Percentiles rank a stretch among this genome's conserved stretches.
These are phyloP conservation scores for Crithidia fasciculata DNA, from an alignment of 208 protist genomes.

Conservation along the genomic window DNA sequence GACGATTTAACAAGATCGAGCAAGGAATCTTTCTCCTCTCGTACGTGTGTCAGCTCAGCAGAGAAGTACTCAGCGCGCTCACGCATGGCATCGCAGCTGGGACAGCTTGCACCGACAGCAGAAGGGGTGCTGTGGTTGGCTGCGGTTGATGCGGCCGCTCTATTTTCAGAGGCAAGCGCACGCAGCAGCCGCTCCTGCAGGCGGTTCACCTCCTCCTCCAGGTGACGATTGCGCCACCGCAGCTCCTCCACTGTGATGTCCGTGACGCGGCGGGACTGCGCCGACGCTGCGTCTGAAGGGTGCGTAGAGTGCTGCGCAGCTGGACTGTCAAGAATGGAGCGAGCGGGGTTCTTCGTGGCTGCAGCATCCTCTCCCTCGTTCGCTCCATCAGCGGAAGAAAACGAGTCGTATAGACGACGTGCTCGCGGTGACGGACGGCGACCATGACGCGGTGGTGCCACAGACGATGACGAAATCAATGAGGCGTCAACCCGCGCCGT, in stretches of 20 bases:
- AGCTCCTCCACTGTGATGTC: slow-evolving; percentile 56
- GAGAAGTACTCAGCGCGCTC: slow-evolving; percentile 35
- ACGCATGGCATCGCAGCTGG: slow-evolving; percentile 14
- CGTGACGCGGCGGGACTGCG: slow-evolving; percentile 8
- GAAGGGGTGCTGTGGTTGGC: neutral
- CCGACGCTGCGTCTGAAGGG: neutral
- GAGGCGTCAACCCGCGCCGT: neutral
- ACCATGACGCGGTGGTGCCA: neutral
- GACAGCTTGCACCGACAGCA: slow-evolving; percentile 2
- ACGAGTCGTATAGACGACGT: slow-evolving; percentile 12
- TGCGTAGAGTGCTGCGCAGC: too few species aligned
- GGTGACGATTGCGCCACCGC: slow-evolving; percentile 48
- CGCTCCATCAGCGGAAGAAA: neutral
- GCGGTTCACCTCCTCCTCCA: slow-evolving; percentile 43
- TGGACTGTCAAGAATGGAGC: too few species aligned
- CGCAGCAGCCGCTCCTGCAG: slow-evolving; percentile 30
- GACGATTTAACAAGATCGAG: neutral
- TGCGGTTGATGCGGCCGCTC: too few species aligned
- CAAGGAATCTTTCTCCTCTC: slow-evolving; percentile 49
- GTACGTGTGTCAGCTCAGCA: slow-evolving; percentile 34
- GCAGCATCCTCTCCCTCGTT: neutral
- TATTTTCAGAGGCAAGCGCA: neutral
- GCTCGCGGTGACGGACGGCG: slow-evolving; percentile 7
- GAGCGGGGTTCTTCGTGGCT: neutral
- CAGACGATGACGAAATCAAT: neutral